phyloP scores from a whole-genome alignment of 2,329 filamentous ascomycete genomes.

The Aspergillus hortae region DNA sequence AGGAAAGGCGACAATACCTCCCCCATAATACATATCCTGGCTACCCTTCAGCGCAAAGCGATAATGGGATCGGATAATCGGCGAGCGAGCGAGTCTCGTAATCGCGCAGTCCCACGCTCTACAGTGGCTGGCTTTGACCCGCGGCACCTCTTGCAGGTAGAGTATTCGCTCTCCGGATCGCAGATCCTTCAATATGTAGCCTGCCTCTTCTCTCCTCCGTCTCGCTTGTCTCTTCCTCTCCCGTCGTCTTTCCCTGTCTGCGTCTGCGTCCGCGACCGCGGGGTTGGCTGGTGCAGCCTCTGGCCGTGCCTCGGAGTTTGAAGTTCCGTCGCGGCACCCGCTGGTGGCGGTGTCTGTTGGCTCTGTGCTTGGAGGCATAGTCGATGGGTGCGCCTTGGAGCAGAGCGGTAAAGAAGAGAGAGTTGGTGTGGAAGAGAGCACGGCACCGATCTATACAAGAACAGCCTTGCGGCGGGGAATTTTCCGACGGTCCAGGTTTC shows the following conservation, averaged over 20 bases:
- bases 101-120: neutral
- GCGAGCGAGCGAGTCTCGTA: neutral
- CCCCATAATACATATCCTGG: neutral
- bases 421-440: neutral
- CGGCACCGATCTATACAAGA: neutral
- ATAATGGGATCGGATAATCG: neutral
- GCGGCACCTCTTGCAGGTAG: neutral
- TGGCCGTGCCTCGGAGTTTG: conserved; percentile 5
- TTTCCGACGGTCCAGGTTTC: conserved; percentile 1
- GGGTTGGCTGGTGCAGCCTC: conserved; percentile 5
- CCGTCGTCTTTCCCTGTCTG: conserved; percentile 1
- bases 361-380: conserved; percentile 6
- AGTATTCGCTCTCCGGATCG: neutral
- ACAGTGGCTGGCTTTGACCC: neutral
- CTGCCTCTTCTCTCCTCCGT: neutral
- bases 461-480: neutral
- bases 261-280: conserved; percentile 3
- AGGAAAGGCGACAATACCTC: neutral
- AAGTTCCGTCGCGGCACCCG: conserved; percentile 5
- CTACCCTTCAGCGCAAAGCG: neutral
- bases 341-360: conserved; percentile 6
- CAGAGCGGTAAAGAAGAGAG: neutral
- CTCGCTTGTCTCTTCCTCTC: conserved; percentile 5
- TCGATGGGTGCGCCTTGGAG: neutral
- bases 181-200: neutral